Evolutionary conservation across 1,284 basidiomycete genomes (phyloP).

Genomic region (Austroboletus novae-zelandiae): DNA sequence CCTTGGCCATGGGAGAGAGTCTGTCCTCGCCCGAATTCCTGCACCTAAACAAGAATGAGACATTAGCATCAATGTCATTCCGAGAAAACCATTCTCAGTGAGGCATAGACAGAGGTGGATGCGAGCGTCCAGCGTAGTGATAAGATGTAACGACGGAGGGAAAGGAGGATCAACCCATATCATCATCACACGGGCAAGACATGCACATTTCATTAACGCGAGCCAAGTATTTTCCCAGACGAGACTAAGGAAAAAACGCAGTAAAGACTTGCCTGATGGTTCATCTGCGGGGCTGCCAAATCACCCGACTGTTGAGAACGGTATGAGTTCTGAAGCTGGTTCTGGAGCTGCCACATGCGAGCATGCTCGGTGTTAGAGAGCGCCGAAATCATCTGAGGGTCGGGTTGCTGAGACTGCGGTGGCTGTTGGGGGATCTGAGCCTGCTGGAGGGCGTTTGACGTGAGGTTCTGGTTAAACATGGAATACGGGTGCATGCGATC

Average conservation of each 20-base stretch:
- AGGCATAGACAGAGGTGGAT: constrained; percentile 3
- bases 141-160: constrained; percentile 11
- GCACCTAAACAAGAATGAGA: constrained; percentile 38
- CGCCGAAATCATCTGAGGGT: constrained; percentile 39
- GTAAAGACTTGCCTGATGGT: constrained; percentile 45
- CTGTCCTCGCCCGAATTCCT: constrained; percentile 47
- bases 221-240: constrained; percentile 19
- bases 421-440: constrained; percentile 42
- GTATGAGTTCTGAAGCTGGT: constrained; percentile 46
- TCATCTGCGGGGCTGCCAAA: constrained; percentile 39
- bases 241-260: constrained; percentile 8
- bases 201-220: constrained; percentile 13
- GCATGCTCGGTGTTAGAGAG: constrained; percentile 46
- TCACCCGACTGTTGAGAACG: constrained; percentile 43
- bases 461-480: constrained; percentile 48
- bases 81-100: constrained; percentile 6
- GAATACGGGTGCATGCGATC: constrained; percentile 55
- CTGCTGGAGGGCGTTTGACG: constrained; percentile 44
- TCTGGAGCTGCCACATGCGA: constrained; percentile 58
- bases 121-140: constrained; percentile 7
- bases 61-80: constrained; percentile 23
- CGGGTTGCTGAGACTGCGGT: constrained; percentile 37
- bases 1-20: constrained; percentile 37
- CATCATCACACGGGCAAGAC: constrained; percentile 15
- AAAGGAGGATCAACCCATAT: constrained; percentile 21